Conservation (phyloP, 140 eudicot species). For the Stevia rebaudiana region DNA sequence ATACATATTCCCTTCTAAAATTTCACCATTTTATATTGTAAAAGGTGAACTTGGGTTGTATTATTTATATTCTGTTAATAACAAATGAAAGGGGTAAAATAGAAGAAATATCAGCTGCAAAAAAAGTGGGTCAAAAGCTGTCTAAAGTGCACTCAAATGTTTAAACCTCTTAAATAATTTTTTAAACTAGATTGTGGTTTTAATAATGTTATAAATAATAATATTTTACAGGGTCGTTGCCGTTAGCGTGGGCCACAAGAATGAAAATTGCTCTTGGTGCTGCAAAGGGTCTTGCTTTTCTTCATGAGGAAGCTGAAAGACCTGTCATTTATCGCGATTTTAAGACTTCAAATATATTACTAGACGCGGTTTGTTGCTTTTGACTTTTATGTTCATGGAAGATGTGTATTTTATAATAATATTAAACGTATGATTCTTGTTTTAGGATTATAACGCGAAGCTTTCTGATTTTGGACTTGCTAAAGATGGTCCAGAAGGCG, state of each 20-base stretch:
- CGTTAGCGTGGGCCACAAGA: constrained; percentile 81
- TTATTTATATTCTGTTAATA: no score
- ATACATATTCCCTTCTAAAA: no score
- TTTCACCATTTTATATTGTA: no score
- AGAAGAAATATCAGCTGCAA: no score
- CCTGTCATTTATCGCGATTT: constrained; percentile 96
- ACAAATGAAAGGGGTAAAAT: no score
- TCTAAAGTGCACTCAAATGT: no score
- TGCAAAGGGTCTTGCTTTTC: constrained; percentile 95
- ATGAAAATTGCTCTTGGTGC: constrained; percentile 87
- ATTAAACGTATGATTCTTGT: neutral
- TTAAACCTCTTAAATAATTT: neutral
- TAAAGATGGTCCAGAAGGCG: constrained; percentile 92
- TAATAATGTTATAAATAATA: no score
- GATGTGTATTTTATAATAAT: neutral
- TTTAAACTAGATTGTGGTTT: no score
- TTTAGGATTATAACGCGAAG: constrained; percentile 81
- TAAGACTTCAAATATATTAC: constrained; percentile 73
- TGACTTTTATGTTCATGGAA: neutral
- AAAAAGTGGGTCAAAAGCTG: no score
- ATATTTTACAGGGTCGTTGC: constrained; percentile 74
- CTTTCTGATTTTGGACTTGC: constrained; percentile 98
- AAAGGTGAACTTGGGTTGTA: no score
- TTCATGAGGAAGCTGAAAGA: constrained; percentile 90
- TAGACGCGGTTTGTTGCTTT: constrained; percentile 60